These are phyloP conservation scores for Rubus idaeus DNA, from an alignment of 306 rosid species.

Conservation along the genomic window DNA sequence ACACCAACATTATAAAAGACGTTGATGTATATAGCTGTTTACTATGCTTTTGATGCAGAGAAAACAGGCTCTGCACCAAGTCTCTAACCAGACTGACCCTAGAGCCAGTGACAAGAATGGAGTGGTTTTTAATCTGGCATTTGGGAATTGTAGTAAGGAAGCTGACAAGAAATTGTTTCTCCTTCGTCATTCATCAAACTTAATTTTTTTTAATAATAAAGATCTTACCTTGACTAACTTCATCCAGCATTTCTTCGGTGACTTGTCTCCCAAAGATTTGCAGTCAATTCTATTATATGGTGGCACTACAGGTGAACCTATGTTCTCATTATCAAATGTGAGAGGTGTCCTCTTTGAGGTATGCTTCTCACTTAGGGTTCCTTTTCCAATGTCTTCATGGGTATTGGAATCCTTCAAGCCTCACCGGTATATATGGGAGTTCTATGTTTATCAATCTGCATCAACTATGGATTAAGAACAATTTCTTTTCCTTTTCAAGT, in stretches of 20 bases:
- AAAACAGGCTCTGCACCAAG: slow-evolving; percentile 89
- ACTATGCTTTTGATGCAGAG: slow-evolving; percentile 97
- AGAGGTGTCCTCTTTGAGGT: slow-evolving; percentile 89
- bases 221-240: slow-evolving; percentile 41
- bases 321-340: slow-evolving; percentile 64
- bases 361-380: slow-evolving; percentile 83
- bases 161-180: slow-evolving; percentile 42
- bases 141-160: slow-evolving; percentile 69
- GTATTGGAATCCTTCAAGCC: slow-evolving; percentile 45
- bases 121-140: slow-evolving; percentile 70
- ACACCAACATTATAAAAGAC: slow-evolving; percentile 29
- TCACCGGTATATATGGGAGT: slow-evolving; percentile 31
- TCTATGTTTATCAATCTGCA: slow-evolving; percentile 19
- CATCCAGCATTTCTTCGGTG: slow-evolving; percentile 48
- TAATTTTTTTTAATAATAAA: slow-evolving; percentile 36
- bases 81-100: slow-evolving; percentile 86
- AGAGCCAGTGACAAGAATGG: slow-evolving; percentile 78
- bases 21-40: slow-evolving; percentile 67
- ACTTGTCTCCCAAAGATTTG: slow-evolving; percentile 67
- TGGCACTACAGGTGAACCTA: slow-evolving; percentile 67
- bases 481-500: slow-evolving; percentile 12
- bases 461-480: slow-evolving; percentile 18
- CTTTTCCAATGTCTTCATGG: slow-evolving; percentile 42
- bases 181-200: slow-evolving; percentile 39
- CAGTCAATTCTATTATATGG: slow-evolving; percentile 58